Evolutionary conservation across 345 rosid species (phyloP).

Genomic region (Noccaea bulbosa): DNA sequence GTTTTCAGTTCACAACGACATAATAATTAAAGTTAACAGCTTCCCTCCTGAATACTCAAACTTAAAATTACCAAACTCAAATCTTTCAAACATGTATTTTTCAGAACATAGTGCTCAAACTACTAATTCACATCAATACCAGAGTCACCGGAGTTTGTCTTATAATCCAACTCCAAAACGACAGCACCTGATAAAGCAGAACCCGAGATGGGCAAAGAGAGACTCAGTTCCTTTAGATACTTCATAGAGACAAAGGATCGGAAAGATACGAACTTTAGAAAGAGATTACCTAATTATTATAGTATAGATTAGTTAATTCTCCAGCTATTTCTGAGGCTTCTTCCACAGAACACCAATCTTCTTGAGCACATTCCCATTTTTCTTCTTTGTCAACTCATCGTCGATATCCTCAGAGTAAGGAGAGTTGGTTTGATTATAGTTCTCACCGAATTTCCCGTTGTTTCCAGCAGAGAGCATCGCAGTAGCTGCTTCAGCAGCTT

Average conservation of each 20-base stretch:
- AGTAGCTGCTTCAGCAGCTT: constrained; percentile 97
- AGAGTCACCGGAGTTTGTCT: constrained; percentile 28
- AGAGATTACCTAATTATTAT: constrained; percentile 32
- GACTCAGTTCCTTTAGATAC: constrained; percentile 18
- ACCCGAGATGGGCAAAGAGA: neutral
- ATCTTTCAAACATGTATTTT: constrained; percentile 28
- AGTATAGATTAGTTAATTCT: constrained; percentile 24
- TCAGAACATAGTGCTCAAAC: constrained; percentile 26
- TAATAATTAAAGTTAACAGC: neutral
- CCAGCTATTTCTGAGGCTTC: constrained; percentile 76
- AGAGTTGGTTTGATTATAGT: constrained; percentile 51
- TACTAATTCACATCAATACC: constrained; percentile 39
- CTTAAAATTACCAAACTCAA: constrained; percentile 27
- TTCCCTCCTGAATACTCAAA: neutral
- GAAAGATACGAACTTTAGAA: neutral
- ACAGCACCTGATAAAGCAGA: constrained; percentile 37
- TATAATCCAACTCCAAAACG: constrained; percentile 32
- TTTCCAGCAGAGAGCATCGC: constrained; percentile 84
- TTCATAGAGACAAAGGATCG: neutral
- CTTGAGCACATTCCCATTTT: constrained; percentile 90
- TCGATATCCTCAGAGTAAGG: constrained; percentile 74
- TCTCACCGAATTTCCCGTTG: constrained; percentile 70
- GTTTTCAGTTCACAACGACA: constrained; percentile 14
- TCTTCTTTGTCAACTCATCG: constrained; percentile 84
- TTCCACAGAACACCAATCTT: constrained; percentile 97